Conservation (phyloP, 225 moss, liverwort and hornwort genomes). For the Lunularia cruciata region DNA sequence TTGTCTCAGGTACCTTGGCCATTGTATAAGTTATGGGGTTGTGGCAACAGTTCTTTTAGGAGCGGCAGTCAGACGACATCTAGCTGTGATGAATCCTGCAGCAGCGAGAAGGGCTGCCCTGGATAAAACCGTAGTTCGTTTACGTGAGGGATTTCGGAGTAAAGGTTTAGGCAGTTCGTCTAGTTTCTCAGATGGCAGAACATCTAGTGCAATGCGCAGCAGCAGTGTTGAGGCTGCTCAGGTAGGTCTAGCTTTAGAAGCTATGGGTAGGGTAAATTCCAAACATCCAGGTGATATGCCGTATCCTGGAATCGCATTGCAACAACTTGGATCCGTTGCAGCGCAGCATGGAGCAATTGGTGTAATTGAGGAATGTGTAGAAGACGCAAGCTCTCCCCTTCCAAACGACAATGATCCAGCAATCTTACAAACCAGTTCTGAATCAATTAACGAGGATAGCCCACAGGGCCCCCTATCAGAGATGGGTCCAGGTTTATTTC, state of each 20-base stretch:
- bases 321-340: conserved; percentile 25
- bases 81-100: conserved; percentile 76
- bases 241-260: conserved; percentile 54
- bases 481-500: conserved; percentile 25
- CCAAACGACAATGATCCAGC: conserved; percentile 32
- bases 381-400: conserved; percentile 37
- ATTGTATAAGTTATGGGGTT: conserved; percentile 90
- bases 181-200: conserved; percentile 85
- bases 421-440: not conserved
- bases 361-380: conserved; percentile 42
- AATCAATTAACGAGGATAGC: not conserved
- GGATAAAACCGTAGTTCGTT: conserved; percentile 72
- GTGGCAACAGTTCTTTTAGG: conserved; percentile 86
- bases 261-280: conserved; percentile 49
- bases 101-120: conserved; percentile 90
- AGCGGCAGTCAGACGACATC: conserved; percentile 78
- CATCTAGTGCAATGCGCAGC: conserved; percentile 80
- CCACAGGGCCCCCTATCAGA: conserved; percentile 29
- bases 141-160: conserved; percentile 86
- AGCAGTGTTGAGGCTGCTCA: conserved; percentile 89
- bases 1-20: conserved; percentile 78
- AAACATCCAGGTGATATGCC: conserved; percentile 42
- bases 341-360: conserved; percentile 43
- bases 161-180: conserved; percentile 91
- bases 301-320: conserved; percentile 32